These are phyloP conservation scores for Oenanthe javanica DNA, from an alignment of 140 eudicot genomes.

Conservation along the genomic window DNA sequence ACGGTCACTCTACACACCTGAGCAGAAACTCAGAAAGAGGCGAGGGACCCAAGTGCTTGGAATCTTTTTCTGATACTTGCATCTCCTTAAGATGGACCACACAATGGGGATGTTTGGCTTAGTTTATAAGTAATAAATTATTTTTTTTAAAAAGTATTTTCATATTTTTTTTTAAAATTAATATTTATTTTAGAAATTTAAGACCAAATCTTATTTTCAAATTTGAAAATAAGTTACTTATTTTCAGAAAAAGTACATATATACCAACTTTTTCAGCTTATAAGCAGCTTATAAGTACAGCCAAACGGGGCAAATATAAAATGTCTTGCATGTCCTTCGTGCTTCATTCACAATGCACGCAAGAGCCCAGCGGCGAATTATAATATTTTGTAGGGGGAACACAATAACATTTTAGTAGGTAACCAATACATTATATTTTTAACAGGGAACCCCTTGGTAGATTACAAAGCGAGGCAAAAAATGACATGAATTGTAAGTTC, in stretches of 20 bases:
- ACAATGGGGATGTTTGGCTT: too few species aligned
- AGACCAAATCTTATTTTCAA: too few species aligned
- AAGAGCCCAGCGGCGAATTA: not conserved
- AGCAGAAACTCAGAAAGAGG: not conserved
- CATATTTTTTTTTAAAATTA: too few species aligned
- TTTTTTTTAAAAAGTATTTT: too few species aligned
- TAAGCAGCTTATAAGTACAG: too few species aligned
- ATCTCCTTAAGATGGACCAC: not conserved
- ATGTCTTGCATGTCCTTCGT: not conserved
- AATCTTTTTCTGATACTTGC: not conserved
- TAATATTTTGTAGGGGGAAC: not conserved
- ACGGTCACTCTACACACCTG: not conserved
- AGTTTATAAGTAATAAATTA: too few species aligned
- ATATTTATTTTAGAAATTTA: too few species aligned
- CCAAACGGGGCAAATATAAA: too few species aligned
- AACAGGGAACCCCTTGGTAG: not conserved
- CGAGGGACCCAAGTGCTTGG: not conserved
- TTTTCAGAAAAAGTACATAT: too few species aligned
- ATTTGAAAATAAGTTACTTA: too few species aligned
- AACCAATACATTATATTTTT: not conserved
- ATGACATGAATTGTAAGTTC: not conserved
- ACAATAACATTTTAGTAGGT: not conserved
- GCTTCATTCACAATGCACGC: not conserved
- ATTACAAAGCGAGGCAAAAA: not conserved
- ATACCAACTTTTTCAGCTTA: too few species aligned